Percentiles rank a stretch among this genome's conserved stretches.
Conservation (phyloP, 495 filamentous ascomycete species). For the Penicillium coprophilum region DNA sequence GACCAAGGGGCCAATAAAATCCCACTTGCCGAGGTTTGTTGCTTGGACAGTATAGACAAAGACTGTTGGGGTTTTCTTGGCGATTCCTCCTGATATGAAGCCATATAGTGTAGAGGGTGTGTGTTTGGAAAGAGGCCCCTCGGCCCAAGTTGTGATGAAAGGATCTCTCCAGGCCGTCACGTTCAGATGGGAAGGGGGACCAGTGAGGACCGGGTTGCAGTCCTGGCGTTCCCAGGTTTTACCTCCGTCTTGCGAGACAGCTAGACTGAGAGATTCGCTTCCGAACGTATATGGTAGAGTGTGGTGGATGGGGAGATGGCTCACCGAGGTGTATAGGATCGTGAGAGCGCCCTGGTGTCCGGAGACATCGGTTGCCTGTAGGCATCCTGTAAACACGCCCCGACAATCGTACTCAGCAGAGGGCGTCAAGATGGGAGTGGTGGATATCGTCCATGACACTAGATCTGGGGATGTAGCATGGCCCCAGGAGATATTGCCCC, state of each 20-base stretch:
- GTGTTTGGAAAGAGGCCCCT: constrained; percentile 35
- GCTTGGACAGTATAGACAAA: constrained; percentile 54
- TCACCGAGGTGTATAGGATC: constrained; percentile 54
- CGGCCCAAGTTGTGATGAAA: constrained; percentile 46
- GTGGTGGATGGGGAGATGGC: constrained; percentile 50
- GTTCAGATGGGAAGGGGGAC: constrained; percentile 43
- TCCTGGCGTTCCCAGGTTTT: constrained; percentile 48
- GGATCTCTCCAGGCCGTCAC: constrained; percentile 60
- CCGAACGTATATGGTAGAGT: constrained; percentile 46
- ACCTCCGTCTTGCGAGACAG: constrained; percentile 49
- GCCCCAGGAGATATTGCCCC: constrained; percentile 50
- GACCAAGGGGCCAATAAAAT: constrained; percentile 50
- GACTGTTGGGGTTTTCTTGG: constrained; percentile 45
- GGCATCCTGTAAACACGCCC: constrained; percentile 55
- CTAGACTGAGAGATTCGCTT: constrained; percentile 52
- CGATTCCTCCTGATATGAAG: constrained; percentile 54
- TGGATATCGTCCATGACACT: constrained; percentile 42
- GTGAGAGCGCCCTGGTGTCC: constrained; percentile 45
- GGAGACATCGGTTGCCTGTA: constrained; percentile 42
- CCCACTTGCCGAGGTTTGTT: constrained; percentile 50
- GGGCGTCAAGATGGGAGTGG: constrained; percentile 35
- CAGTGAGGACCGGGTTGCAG: constrained; percentile 50
- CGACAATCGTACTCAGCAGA: constrained; percentile 46
- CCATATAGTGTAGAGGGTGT: constrained; percentile 41
- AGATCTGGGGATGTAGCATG: constrained; percentile 43